Evolutionary conservation across 345 rosid genomes (phyloP).

Genomic region (Syzygium grande): DNA sequence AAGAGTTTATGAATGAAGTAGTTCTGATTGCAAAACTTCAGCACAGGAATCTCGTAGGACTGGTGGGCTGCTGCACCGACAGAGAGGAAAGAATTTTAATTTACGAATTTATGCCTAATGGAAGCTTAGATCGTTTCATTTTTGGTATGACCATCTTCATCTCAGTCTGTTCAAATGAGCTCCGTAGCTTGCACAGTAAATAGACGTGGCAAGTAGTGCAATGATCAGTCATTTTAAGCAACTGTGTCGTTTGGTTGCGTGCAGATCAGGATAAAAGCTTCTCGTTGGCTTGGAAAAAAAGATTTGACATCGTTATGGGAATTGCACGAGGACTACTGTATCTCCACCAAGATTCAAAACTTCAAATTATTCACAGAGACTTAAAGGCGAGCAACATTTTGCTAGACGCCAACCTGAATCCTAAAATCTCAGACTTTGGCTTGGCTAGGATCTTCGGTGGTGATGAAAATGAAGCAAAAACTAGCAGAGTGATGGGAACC

Average conservation of each 20-base stretch:
- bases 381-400: no score
- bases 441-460: no score
- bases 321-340: no score
- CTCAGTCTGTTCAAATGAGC: not conserved
- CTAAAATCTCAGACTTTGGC: no score
- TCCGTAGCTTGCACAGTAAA: not conserved
- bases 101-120: slow-evolving; percentile 31
- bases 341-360: no score
- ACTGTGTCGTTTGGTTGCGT: not conserved
- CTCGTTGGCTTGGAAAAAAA: no score
- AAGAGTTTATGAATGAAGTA: slow-evolving; percentile 30
- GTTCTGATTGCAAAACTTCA: slow-evolving; percentile 37
- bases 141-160: slow-evolving; percentile 13
- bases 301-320: no score
- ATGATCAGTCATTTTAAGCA: not conserved
- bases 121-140: slow-evolving; percentile 29
- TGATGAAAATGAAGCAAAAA: no score
- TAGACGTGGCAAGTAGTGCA: not conserved
- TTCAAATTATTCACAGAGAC: no score
- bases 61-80: slow-evolving; percentile 37
- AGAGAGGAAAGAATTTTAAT: slow-evolving; percentile 19
- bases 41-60: slow-evolving; percentile 43
- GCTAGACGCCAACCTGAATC: no score
- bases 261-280: not conserved
- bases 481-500: no score